phyloP scores from a whole-genome alignment of 805 yeast genomes.

The Starmera pachycereana region DNA sequence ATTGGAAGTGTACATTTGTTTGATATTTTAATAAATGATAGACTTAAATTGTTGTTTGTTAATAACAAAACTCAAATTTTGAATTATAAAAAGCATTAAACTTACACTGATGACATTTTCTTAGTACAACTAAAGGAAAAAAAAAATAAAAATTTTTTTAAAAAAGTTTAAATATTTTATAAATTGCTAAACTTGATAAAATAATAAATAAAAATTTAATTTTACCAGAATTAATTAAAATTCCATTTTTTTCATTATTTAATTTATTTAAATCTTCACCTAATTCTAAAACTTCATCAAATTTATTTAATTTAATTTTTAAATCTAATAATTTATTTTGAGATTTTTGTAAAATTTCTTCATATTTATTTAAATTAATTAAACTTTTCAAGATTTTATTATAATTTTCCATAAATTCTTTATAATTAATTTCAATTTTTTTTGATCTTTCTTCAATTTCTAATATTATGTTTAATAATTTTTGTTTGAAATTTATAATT shows the following conservation, averaged over 20 bases:
- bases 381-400: background rate
- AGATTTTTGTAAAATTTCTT: background rate
- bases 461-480: background rate
- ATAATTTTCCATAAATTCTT: background rate
- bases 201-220: too few species aligned
- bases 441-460: background rate
- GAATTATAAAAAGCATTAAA: too few species aligned
- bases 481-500: background rate
- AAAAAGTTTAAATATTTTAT: too few species aligned
- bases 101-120: background rate
- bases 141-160: too few species aligned
- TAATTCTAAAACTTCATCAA: background rate
- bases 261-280: background rate
- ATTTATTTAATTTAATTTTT: background rate
- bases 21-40: constrained; percentile 9
- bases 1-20: constrained; percentile 5
- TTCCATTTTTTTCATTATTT: background rate
- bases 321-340: background rate
- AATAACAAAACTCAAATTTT: too few species aligned
- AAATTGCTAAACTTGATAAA: too few species aligned
- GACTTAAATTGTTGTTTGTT: too few species aligned
- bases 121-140: too few species aligned
- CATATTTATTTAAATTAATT: background rate
- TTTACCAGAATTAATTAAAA: too few species aligned
- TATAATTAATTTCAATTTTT: background rate